Percentiles rank a stretch among this genome's conserved stretches.
Evolutionary conservation across 2,329 filamentous ascomycete species (phyloP).

Genomic region (Penicillium sp.): DNA sequence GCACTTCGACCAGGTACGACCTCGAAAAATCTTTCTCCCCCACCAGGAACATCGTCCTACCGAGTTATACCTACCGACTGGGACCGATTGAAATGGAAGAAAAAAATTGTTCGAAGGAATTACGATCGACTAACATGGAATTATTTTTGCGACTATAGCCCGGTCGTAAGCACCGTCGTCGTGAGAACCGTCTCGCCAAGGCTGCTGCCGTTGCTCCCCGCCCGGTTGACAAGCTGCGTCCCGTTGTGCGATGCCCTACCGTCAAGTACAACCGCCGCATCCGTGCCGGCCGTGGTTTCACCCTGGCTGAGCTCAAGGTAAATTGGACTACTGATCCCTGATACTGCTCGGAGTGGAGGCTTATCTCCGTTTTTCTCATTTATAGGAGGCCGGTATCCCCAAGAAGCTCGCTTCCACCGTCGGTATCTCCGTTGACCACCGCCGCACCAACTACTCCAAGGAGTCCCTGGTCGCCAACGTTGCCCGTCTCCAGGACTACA

Average conservation of each 20-base stretch:
- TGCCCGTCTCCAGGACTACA: slow-evolving; percentile 96
- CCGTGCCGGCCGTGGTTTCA: slow-evolving; percentile 95
- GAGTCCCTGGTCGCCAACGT: slow-evolving; percentile 95
- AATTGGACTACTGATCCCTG: slow-evolving; percentile 11
- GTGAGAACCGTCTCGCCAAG: slow-evolving; percentile 89
- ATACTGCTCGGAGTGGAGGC: neutral
- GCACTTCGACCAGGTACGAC: slow-evolving; percentile 98
- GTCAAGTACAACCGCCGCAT: slow-evolving; percentile 99
- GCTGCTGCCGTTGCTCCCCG: slow-evolving; percentile 92
- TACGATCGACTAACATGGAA: slow-evolving; percentile 36
- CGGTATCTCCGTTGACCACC: slow-evolving; percentile 94
- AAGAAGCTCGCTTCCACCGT: slow-evolving; percentile 92
- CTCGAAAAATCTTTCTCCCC: slow-evolving; percentile 28
- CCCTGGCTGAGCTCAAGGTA: slow-evolving; percentile 97
- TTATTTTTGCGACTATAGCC: slow-evolving; percentile 63
- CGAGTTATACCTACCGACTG: slow-evolving; percentile 16
- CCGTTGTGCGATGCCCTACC: slow-evolving; percentile 94
- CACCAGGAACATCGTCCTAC: slow-evolving; percentile 4
- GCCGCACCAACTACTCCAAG: slow-evolving; percentile 95
- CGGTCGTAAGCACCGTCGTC: slow-evolving; percentile 91
- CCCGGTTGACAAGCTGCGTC: slow-evolving; percentile 94
- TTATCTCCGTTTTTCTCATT: slow-evolving; percentile 21
- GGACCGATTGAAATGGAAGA: slow-evolving; percentile 12
- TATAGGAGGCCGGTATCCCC: slow-evolving; percentile 88
- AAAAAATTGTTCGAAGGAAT: slow-evolving; percentile 13